Base-by-base conservation (phyloP, 805 yeast species). In the Wickerhamomyces xylosicus region DNA sequence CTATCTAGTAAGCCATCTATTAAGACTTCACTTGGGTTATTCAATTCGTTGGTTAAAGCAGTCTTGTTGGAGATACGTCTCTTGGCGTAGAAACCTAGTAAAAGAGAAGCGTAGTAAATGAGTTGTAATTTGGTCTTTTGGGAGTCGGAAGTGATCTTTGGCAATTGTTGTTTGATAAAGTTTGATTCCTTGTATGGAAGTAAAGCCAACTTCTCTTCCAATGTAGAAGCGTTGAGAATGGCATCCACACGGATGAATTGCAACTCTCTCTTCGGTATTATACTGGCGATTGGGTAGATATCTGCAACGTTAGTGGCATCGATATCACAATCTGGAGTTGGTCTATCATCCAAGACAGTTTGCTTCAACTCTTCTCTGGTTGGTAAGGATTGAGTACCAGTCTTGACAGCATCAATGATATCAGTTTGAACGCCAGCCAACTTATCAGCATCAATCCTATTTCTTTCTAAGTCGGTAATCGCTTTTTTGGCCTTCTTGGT, bases 401-500 rank as follows among this genome's bases (percentile, higher is more conserved):
- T 67, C 55, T 74, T 74, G 45, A 92, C 87, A 29, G 79, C 71
- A 49, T 85, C 95, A 39, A 87, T 77, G 51, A 90, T 89, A 50
- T 85, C 92, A 43, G 75, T 59, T 56, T 90, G 92, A 37, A 78
- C 66, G 43, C 72, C 81, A 40, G 73, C 82, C 48, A 92, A 71
- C 59, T 78, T 74, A 38, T 77, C 94, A 2, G 95, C 72, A 57
- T 92, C 97, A 54, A 92, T 79, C 51, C 83, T 72, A 63, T 92
- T 92, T 59, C 82, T 77, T 53, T 80, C 92, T 52, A 77, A 62
- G 56, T 81, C 90, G 37, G 74, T 65, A 53, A 92, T 83, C 28
- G 95, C 95, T 50, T 85, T 82, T 66, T 86, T 90, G 45, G 97
- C 97, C 65, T 79, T 89, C 65, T 85, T 89, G 41, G 98, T 90